These are phyloP conservation scores for Cytospora chrysosperma DNA, from an alignment of 2,329 filamentous ascomycete species.

Conservation along the genomic window DNA sequence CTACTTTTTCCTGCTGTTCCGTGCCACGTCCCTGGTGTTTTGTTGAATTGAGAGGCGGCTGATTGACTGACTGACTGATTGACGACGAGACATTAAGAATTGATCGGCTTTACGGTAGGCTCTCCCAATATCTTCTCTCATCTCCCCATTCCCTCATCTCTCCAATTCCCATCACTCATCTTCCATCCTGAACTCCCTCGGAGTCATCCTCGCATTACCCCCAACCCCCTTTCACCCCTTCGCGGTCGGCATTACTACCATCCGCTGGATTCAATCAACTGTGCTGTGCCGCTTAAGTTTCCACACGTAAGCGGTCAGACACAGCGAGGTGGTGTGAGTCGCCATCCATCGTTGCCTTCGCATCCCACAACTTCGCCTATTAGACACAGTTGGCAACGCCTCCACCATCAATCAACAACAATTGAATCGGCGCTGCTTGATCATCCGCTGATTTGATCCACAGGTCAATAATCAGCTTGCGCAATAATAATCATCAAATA, in stretches of 20 bases:
- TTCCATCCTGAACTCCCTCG: not conserved
- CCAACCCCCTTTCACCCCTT: not conserved
- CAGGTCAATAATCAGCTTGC: not conserved
- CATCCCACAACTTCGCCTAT: not conserved
- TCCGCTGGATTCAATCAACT: not conserved
- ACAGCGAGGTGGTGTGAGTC: not conserved
- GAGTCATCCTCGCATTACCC: not conserved
- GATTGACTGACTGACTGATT: constrained; percentile 6
- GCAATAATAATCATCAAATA: not conserved
- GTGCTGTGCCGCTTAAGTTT: constrained; percentile 6
- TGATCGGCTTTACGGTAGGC: constrained; percentile 18
- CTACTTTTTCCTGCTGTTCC: constrained; percentile 9
- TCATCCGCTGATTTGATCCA: not conserved
- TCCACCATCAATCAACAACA: not conserved
- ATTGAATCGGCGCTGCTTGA: not conserved
- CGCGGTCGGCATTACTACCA: constrained; percentile 1
- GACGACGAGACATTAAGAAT: not conserved
- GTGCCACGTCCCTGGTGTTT: constrained; percentile 16
- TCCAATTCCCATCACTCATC: not conserved
- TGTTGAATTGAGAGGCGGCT: constrained; percentile 15
- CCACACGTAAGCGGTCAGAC: constrained; percentile 7
- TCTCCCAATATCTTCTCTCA: not conserved
- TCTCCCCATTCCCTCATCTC: not conserved
- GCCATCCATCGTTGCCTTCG: not conserved
- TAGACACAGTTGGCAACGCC: not conserved